phyloP scores from a whole-genome alignment of 768 basidiomycete species.

The Gelatoporia subvermispora region DNA sequence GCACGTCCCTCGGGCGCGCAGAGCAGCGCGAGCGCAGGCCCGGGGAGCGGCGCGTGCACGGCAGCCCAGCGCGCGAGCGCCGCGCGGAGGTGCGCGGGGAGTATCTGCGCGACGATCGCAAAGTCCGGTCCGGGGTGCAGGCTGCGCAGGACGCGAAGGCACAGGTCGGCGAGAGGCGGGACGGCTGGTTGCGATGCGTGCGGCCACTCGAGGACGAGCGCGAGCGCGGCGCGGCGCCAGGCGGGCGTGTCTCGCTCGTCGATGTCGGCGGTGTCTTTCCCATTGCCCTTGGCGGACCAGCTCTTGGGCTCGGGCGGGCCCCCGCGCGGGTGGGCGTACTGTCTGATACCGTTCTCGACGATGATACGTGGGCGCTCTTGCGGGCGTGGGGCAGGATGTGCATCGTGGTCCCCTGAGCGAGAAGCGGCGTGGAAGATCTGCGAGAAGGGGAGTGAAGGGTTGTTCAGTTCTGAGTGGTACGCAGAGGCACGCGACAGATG shows the following conservation, averaged over 20 bases:
- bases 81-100: constrained; percentile 57
- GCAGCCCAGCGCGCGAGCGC: constrained; percentile 55
- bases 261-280: constrained; percentile 18
- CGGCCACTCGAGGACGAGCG: constrained; percentile 35
- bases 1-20: constrained; percentile 47
- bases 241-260: constrained; percentile 21
- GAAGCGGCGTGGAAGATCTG: constrained; percentile 27
- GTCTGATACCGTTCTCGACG: constrained; percentile 10
- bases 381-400: constrained; percentile 11
- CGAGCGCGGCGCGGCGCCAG: constrained; percentile 57
- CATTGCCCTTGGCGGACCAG: constrained; percentile 35
- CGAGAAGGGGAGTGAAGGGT: constrained; percentile 42
- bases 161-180: constrained; percentile 53
- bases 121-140: constrained; percentile 25
- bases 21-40: constrained; percentile 44
- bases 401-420: background rate
- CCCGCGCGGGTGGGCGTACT: constrained; percentile 19
- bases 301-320: constrained; percentile 42
- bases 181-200: constrained; percentile 23
- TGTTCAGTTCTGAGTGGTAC: constrained; percentile 24
- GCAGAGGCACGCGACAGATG: background rate
- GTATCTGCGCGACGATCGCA: constrained; percentile 38
- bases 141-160: constrained; percentile 45
- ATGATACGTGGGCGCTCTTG: constrained; percentile 1
- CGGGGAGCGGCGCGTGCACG: constrained; percentile 50